Percentiles rank a stretch among this genome's conserved stretches.
Evolutionary conservation across 306 rosid species (phyloP).

Genomic region (Fragaria ananassa): DNA sequence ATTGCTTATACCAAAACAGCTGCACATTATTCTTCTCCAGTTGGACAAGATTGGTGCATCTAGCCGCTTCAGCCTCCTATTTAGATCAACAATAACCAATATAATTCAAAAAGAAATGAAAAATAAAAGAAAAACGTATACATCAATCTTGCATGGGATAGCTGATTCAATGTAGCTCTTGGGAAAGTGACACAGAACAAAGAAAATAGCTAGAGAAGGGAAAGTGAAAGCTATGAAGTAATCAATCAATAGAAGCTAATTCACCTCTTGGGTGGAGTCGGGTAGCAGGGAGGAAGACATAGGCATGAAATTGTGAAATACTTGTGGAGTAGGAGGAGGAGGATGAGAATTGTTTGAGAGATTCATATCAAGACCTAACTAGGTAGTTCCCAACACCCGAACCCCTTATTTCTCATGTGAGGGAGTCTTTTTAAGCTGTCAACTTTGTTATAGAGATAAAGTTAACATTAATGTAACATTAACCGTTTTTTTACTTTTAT

Average conservation of each 20-base stretch:
- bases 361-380: not conserved
- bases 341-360: not conserved
- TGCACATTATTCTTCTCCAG: conserved; percentile 15
- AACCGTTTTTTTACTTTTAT: not conserved
- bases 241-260: not conserved
- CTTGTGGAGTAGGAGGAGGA: conserved; percentile 6
- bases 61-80: conserved; percentile 10
- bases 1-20: conserved; percentile 30
- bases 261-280: conserved; percentile 3
- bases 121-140: too few species aligned
- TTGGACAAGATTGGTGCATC: not conserved
- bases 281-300: not conserved
- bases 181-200: not conserved
- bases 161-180: not conserved
- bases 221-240: not conserved
- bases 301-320: not conserved
- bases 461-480: not conserved
- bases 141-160: not conserved
- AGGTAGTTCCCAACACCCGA: not conserved
- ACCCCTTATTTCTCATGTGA: not conserved
- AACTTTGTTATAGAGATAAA: not conserved
- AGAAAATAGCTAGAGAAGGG: not conserved
- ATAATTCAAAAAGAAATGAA: not conserved
- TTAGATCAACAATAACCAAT: not conserved
- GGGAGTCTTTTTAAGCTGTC: not conserved